Percentiles rank a stretch among this genome's conserved stretches.
Evolutionary conservation across 441 rosid genomes (phyloP).

Genomic region (Pelargonium australe): DNA sequence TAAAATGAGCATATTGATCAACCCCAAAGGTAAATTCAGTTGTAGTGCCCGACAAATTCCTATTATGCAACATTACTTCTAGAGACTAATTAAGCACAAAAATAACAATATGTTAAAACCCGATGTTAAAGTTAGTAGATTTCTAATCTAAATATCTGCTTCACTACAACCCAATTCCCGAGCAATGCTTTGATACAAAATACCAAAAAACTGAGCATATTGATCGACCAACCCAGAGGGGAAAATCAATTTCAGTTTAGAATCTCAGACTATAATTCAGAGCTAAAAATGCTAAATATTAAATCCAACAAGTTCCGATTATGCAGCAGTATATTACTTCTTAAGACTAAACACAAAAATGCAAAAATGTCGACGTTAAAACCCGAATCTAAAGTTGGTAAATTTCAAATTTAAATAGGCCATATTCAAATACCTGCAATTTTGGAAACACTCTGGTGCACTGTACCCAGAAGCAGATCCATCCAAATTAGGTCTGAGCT

Average conservation of each 20-base stretch:
- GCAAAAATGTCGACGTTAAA: neutral
- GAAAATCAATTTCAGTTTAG: neutral
- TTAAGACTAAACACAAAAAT: neutral
- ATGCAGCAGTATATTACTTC: neutral
- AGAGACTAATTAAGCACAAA: too few species aligned
- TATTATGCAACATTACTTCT: neutral
- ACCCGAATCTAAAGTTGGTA: neutral
- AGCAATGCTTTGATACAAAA: neutral
- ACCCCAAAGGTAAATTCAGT: too few species aligned
- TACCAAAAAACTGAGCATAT: neutral
- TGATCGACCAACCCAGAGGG: neutral
- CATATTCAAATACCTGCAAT: slow-evolving; percentile 49
- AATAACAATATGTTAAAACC: too few species aligned
- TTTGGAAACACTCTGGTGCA: slow-evolving; percentile 75
- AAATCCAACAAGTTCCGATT: slow-evolving; percentile 2
- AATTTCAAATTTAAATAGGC: neutral
- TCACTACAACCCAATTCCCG: neutral
- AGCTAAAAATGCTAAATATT: neutral
- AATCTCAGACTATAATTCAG: neutral
- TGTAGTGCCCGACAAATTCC: too few species aligned
- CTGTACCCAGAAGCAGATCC: slow-evolving; percentile 43
- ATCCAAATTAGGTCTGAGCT: slow-evolving; percentile 52
- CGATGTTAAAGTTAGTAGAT: too few species aligned
- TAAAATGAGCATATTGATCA: too few species aligned
- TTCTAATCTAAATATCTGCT: neutral